Evolutionary conservation across 176 grass and related monocot species (phyloP).

Genomic region (Miscanthus lutarioriparius): DNA sequence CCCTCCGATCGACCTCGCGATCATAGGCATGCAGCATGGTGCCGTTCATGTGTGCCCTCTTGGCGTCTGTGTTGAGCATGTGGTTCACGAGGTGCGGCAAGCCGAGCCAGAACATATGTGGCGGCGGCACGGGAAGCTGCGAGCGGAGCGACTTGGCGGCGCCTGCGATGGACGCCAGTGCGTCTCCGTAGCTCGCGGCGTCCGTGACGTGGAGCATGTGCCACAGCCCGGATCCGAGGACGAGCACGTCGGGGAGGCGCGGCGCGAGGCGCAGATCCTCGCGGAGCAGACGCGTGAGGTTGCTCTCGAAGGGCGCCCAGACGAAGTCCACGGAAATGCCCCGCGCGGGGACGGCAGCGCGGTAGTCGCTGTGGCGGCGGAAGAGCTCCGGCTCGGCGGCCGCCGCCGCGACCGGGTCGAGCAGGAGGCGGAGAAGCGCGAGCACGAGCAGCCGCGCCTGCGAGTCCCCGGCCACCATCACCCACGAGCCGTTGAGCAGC

Average conservation of each 20-base stretch:
- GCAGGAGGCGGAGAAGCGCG: constrained; percentile 75
- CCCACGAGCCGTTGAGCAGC: constrained; percentile 87
- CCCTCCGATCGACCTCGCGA: constrained; percentile 48
- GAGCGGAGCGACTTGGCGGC: constrained; percentile 40
- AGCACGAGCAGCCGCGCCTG: constrained; percentile 89
- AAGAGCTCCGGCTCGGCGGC: constrained; percentile 82
- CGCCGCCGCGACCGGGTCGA: constrained; percentile 55
- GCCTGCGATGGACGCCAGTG: constrained; percentile 35
- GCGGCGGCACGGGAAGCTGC: constrained; percentile 34
- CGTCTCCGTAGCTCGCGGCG: constrained; percentile 49
- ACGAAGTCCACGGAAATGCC: constrained; percentile 84
- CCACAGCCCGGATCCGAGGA: constrained; percentile 91
- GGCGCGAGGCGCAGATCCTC: constrained; percentile 57
- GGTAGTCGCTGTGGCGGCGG: constrained; percentile 85
- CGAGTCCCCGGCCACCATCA: constrained; percentile 88
- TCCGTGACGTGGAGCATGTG: constrained; percentile 87
- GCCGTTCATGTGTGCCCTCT: constrained; percentile 71
- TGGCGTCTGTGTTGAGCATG: constrained; percentile 85
- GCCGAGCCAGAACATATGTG: constrained; percentile 92
- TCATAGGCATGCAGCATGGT: constrained; percentile 65
- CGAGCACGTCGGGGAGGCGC: constrained; percentile 67
- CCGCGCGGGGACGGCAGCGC: constrained; percentile 39
- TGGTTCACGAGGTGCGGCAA: constrained; percentile 65
- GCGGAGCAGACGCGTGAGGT: constrained; percentile 67
- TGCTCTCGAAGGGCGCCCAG: constrained; percentile 87